These are phyloP conservation scores for Lasiosphaeria ovina DNA, from an alignment of 495 filamentous ascomycete species.

Conservation along the genomic window DNA sequence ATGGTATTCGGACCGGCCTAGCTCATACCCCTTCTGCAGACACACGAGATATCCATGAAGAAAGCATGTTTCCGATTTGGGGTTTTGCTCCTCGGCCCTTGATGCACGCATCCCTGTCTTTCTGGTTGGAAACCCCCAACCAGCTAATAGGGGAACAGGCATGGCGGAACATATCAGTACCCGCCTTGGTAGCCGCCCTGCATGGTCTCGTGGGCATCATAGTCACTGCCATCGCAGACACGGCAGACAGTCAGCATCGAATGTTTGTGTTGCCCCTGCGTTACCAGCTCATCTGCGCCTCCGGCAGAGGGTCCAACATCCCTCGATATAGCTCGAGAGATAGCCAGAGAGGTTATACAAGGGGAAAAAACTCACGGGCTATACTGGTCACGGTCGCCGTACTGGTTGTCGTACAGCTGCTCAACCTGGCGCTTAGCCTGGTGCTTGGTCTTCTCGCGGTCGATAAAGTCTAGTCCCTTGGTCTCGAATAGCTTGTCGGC, in stretches of 20 bases:
- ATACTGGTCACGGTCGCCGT: conserved; percentile 48
- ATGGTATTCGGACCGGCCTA: too few relatives aligned
- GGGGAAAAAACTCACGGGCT: conserved; percentile 44
- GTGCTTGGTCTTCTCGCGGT: conserved; percentile 63
- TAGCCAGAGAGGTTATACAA: background rate
- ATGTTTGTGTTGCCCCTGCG: background rate
- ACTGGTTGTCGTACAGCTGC: conserved; percentile 60
- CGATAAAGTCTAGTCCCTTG: conserved; percentile 69
- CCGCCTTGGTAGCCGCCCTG: background rate
- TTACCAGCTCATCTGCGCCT: too few relatives aligned
- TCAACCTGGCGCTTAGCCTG: conserved; percentile 65
- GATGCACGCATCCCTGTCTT: too few relatives aligned
- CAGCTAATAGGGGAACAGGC: too few relatives aligned
- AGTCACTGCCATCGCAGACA: conserved; percentile 1
- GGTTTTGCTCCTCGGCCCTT: too few relatives aligned
- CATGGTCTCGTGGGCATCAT: conserved; percentile 14
- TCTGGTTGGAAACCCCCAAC: too few relatives aligned
- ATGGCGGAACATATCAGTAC: too few relatives aligned
- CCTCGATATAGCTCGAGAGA: background rate
- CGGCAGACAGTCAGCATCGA: background rate
- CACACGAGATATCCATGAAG: too few relatives aligned
- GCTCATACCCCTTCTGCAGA: too few relatives aligned
- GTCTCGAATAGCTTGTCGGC: conserved; percentile 78
- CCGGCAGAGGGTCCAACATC: too few relatives aligned
- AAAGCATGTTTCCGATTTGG: too few relatives aligned